These are phyloP conservation scores for Lablab purpureus DNA, from an alignment of 306 rosid genomes.

Conservation along the genomic window DNA sequence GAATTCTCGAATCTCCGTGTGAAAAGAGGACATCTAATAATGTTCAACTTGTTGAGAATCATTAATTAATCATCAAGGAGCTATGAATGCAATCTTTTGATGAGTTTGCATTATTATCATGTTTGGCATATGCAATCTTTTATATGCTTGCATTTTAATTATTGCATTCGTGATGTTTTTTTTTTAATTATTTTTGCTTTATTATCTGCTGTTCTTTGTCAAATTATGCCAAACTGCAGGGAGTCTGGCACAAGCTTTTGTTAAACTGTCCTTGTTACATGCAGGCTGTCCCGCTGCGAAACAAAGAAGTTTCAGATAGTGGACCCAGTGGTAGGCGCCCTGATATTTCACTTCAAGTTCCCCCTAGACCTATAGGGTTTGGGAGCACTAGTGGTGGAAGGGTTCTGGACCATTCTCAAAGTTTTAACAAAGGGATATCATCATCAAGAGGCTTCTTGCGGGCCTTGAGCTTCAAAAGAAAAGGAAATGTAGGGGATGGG, in stretches of 20 bases:
- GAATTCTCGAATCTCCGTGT: constrained; percentile 12
- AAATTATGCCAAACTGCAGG: constrained; percentile 10
- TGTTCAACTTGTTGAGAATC: constrained; percentile 26
- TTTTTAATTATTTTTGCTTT: not conserved
- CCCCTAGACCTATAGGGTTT: constrained; percentile 74
- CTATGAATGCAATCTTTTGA: not conserved
- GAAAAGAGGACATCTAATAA: not conserved
- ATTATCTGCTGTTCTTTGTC: constrained; percentile 8
- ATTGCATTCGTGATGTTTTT: constrained; percentile 26
- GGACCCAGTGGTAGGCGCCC: constrained; percentile 73
- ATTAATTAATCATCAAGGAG: constrained; percentile 7
- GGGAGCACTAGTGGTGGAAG: constrained; percentile 64
- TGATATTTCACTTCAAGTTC: constrained; percentile 93
- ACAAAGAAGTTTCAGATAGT: constrained; percentile 55
- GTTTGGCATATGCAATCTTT: constrained; percentile 25
- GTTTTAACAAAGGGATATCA: constrained; percentile 65
- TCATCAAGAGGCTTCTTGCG: constrained; percentile 72
- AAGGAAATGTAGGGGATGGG: constrained; percentile 60
- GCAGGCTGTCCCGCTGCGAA: constrained; percentile 55
- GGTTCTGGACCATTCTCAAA: constrained; percentile 76
- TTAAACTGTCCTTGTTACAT: constrained; percentile 36
- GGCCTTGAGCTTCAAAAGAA: constrained; percentile 89
- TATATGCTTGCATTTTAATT: constrained; percentile 30
- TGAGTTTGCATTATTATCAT: not conserved
- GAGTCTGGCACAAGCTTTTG: constrained; percentile 4